Evolutionary conservation across 1,139 yeast genomes (phyloP), one percentile per base, ranked within the genome.

Genomic region (Suhomyces yuchorum): DNA sequence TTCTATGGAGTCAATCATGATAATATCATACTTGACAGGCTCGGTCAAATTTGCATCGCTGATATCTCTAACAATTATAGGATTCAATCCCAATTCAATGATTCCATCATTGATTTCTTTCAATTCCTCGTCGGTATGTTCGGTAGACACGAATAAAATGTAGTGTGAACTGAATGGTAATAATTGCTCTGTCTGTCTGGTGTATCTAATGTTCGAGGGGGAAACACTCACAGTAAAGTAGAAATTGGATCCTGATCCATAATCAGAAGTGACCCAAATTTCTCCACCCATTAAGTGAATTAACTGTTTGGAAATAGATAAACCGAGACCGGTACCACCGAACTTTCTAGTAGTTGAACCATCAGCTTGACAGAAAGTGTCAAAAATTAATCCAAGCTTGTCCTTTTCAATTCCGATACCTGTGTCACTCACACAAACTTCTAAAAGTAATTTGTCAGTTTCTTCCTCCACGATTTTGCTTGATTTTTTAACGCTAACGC

Each of bases 221-320:
- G 87, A 78, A 9, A 87, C 92, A 35, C 88, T 80, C 35, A 88
- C 82, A 0, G 96, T 87, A 63, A 88, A 88, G 65, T 81, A 85
- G 63, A 88, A 88, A 59, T 85, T 85, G 3, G 95, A 87, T 1
- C 96, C 96, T 56, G 78, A 73, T n/a, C 95, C 95, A 60, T 84
- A 86, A 48, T 80, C 80, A 1, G 93, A 86, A 28, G 87, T 82
- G 35, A 88, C 96, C 96, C 96, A 87, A 52, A 88, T 88, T 54
- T 87, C 92, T 59, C 87, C 96, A 40, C 96, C 96, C 96, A 89
- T 88, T 51, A 89, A 76, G 60, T 87, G 92, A 62, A 89, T 88
- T 57, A 89, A 77, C 59, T 89, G 90, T 64, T 87, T 87, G 7
- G 96, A 89, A 65, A 89, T 89, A 1, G 96, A 87, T 50, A 89